Evolutionary conservation across 805 yeast species (phyloP), one percentile per base, ranked within the genome.

Genomic region (Candida qinlingensis): DNA sequence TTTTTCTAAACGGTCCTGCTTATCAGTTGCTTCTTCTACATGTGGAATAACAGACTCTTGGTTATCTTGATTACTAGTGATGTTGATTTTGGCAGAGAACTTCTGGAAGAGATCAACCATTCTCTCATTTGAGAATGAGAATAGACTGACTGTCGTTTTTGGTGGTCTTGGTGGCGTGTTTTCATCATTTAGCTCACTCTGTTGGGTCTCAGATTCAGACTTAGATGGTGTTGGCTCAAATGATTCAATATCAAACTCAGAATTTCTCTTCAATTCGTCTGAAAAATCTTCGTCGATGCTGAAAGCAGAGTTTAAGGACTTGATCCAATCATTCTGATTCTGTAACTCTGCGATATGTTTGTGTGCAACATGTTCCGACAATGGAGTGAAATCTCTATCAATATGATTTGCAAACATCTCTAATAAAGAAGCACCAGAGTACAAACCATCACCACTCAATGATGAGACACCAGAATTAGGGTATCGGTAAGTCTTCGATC

Each of bases 221-320:
- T 19, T 19, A 19, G 19, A 19, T 9, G 37, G 42, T 11, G 47
- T 34, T 38, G 47, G 39, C 2, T 42, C 37, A 19, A 30, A 12
- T 37, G 30, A 31, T 4, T 39, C 13, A 19, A 45, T 11, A 6
- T 42, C 47, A 35, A 48, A 37, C 6, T 37, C 45, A 27, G 43
- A 50, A 42, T 39, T 33, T 12, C 36, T 42, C n/a, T 39, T 37
- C 19, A 58, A 39, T 25, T 50, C 56, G 37, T 39, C 45, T 4
- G 48, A 41, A 6, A 55, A 34, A 29, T 57, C 47, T 6, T 54
- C 59, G 40, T 59, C 57, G 25, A 55, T 39, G 8, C 43, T 54
- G 25, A 56, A 55, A 5, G 58, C 58, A 7, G 51, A 48, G 37
- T 56, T 46, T 39, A 57, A 47, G 2, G 55, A 45, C 10, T 44